Evolutionary conservation across 192 early-diverging fungal species (phyloP), one percentile per base, ranked within the genome.

Genomic region (Coemansia sp.): DNA sequence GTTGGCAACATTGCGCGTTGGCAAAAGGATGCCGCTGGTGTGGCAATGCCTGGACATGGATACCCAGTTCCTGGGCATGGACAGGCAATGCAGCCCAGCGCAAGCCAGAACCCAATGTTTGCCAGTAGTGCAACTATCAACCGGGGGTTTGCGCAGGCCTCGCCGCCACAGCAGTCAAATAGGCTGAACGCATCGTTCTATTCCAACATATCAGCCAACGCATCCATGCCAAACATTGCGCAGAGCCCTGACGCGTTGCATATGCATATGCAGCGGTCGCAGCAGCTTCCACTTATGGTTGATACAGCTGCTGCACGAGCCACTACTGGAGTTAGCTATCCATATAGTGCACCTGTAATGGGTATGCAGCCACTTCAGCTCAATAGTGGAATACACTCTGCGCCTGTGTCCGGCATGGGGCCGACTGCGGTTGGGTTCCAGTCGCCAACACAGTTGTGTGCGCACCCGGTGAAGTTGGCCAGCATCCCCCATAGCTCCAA

Each of bases 381-480:
- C 9, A 25, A 28, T 7, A 23, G 8, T 14, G 52, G 52, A 25
- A 6, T 20, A 1, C 31, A 56, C 25, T 34, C 54, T 25, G 26
- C 54, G 14, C 54, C 54, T 10, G 20, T 31, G 21, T 25, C 52
- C 14, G 52, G 21, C 14, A 14, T 23, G 19, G 21, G 25, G 12
- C 48, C 11, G 21, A 20, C 48, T 4, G n/a, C 48, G 3, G 8
- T 20, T 50, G 22, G 11, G 25, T 25, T 14, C 51, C 47, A 60
- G 55, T 44, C 59, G 50, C 50, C 51, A 9, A 36, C 54, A 15
- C 58, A 38, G 54, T 34, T 40, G 20, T 34, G 48, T n/a, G 38
- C 72, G 2, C 72, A 74, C 14, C 77, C 77, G 9, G 77, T 80
- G n/a, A 74, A 70, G 51, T 65, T 80, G 31, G 77, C 77, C 2